A percentile compares a stretch with the other conserved stretches of the same genome.
Evolutionary conservation across 257 asterid genomes (phyloP).

Genomic region (Plantago major): DNA sequence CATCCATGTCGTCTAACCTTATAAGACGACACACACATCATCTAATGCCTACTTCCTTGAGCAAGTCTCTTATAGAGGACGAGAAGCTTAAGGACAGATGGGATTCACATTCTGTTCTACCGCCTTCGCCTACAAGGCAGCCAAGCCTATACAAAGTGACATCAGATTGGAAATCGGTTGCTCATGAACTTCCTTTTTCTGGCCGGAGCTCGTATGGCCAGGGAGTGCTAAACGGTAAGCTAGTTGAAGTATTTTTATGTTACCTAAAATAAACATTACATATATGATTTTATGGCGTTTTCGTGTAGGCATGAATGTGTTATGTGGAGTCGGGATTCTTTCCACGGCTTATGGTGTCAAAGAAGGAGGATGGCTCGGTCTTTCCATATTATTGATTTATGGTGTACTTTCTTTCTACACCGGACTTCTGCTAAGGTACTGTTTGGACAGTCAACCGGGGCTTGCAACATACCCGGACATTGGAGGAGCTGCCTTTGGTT

Average conservation of each 20-base stretch:
- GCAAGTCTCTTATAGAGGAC: slow-evolving; percentile 62
- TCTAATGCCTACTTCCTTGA: slow-evolving; percentile 51
- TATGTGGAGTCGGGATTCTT: slow-evolving; percentile 97
- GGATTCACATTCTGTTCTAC: slow-evolving; percentile 55
- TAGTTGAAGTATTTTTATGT: too few species aligned
- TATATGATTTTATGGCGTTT: neutral
- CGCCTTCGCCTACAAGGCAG: slow-evolving; percentile 58
- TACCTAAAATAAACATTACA: neutral
- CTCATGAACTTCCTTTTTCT: slow-evolving; percentile 54
- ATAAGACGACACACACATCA: slow-evolving; percentile 77
- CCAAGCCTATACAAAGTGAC: slow-evolving; percentile 36
- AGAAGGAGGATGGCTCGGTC: slow-evolving; percentile 96
- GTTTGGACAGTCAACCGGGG: slow-evolving; percentile 96
- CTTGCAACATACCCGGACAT: slow-evolving; percentile 94
- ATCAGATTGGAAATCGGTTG: slow-evolving; percentile 47
- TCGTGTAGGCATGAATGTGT: slow-evolving; percentile 75
- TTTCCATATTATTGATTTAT: slow-evolving; percentile 60
- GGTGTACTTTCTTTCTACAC: slow-evolving; percentile 84
- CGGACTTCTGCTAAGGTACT: slow-evolving; percentile 72
- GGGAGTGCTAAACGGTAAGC: slow-evolving; percentile 72
- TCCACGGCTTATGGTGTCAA: slow-evolving; percentile 93
- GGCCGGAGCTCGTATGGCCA: slow-evolving; percentile 72
- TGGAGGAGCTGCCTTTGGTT: slow-evolving; percentile 97
- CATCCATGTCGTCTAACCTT: slow-evolving; percentile 64
- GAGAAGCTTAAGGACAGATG: slow-evolving; percentile 48